Conservation (phyloP, 768 basidiomycete genomes). For the Macrolepiota albuminosa region DNA sequence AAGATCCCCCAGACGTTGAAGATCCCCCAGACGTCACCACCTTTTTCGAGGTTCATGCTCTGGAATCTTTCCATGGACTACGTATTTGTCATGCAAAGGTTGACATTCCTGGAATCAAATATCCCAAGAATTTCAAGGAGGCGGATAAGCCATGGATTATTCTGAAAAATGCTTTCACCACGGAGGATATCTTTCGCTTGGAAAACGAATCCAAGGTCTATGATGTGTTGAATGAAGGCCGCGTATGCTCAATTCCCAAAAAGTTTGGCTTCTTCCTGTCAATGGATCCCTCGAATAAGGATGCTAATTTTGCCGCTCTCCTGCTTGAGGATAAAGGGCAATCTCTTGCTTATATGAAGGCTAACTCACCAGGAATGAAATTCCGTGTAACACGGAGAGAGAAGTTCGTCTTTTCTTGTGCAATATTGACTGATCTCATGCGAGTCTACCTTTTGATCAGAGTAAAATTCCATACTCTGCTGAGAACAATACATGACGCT, state of each 20-base stretch:
- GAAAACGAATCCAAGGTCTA: neutral
- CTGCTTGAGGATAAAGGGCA: neutral
- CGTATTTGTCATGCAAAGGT: neutral
- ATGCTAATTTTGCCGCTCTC: neutral
- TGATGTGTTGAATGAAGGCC: neutral
- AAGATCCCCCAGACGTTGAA: neutral
- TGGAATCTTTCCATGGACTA: neutral
- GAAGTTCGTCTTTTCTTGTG: neutral
- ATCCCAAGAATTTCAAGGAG: neutral
- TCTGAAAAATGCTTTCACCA: neutral
- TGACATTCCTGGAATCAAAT: neutral
- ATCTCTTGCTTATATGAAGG: neutral
- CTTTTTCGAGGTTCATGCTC: neutral
- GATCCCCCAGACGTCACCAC: neutral
- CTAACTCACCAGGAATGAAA: neutral
- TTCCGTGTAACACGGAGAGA: neutral
- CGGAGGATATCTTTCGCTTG: neutral
- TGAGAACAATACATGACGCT: neutral
- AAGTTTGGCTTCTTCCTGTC: constrained; percentile 1
- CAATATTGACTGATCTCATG: too few species aligned
- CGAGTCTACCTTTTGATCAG: neutral
- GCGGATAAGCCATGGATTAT: neutral
- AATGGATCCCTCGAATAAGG: neutral
- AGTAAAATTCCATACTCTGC: neutral
- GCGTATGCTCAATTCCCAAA: neutral